A percentile compares a stretch with the other conserved stretches of the same genome.
phyloP scores from a whole-genome alignment of 345 rosid species.

The Syzygium aromaticum region DNA sequence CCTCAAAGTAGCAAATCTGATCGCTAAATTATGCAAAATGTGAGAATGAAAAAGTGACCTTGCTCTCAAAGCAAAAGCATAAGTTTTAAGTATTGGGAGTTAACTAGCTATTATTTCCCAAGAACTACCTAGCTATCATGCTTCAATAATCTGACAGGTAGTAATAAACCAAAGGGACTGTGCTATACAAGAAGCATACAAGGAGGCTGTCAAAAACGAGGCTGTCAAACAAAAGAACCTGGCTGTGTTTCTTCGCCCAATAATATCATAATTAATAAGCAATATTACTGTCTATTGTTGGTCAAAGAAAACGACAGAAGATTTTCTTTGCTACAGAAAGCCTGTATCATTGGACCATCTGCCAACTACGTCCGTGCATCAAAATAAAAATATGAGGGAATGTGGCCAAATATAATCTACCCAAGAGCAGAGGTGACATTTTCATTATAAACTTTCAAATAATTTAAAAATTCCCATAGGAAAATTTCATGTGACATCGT shows the following conservation, averaged over 20 bases:
- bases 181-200: neutral
- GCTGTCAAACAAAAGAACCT: neutral
- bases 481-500: neutral
- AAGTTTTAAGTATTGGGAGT: neutral
- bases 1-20: neutral
- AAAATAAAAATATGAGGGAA: neutral
- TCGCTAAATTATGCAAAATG: neutral
- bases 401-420: neutral
- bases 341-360: neutral
- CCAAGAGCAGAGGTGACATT: neutral
- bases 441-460: neutral
- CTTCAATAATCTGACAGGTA: neutral
- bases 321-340: neutral
- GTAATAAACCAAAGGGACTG: neutral
- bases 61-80: neutral
- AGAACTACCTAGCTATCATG: neutral
- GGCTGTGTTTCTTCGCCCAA: neutral
- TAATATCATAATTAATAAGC: neutral
- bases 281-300: neutral
- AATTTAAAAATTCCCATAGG: neutral
- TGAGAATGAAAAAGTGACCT: neutral
- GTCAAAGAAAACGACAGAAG: neutral
- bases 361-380: neutral
- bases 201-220: neutral
- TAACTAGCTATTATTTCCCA: neutral